Evolutionary conservation across 495 filamentous ascomycete genomes (phyloP).

Genomic region (Aspergillus kassunensis): DNA sequence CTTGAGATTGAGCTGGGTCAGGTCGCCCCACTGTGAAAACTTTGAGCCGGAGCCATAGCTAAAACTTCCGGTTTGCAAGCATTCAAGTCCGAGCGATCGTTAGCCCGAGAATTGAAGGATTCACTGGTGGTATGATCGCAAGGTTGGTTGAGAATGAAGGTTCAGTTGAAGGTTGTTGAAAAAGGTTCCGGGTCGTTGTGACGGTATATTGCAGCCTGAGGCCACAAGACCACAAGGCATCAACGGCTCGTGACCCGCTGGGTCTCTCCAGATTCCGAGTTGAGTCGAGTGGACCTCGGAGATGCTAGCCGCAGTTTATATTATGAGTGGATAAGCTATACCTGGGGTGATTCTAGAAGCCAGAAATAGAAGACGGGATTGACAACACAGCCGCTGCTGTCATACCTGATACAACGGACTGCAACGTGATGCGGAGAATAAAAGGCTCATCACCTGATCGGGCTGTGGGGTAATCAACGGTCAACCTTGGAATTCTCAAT

Average conservation of each 20-base stretch:
- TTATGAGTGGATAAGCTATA: no score
- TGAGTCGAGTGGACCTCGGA: neutral
- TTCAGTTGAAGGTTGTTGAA: no score
- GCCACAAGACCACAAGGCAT: no score
- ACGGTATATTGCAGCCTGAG: neutral
- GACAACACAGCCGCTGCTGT: neutral
- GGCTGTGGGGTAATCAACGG: conserved; percentile 2
- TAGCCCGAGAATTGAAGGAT: no score
- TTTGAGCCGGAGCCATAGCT: neutral
- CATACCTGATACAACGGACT: no score
- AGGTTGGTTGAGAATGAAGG: no score
- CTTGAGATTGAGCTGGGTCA: neutral
- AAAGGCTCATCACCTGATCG: conserved; percentile 10
- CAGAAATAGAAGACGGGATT: neutral
- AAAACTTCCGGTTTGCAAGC: no score
- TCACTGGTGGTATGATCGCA: no score
- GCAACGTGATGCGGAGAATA: neutral
- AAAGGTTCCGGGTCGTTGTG: no score
- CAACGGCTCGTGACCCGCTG: no score
- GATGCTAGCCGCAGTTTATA: neutral
- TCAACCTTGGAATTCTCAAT: no score
- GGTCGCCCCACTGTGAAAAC: conserved; percentile 4
- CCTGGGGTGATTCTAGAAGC: neutral
- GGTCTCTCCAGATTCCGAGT: neutral
- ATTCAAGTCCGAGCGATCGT: no score